Evolutionary conservation across 805 yeast species (phyloP).

Genomic region (Torulaspora quercuum): DNA sequence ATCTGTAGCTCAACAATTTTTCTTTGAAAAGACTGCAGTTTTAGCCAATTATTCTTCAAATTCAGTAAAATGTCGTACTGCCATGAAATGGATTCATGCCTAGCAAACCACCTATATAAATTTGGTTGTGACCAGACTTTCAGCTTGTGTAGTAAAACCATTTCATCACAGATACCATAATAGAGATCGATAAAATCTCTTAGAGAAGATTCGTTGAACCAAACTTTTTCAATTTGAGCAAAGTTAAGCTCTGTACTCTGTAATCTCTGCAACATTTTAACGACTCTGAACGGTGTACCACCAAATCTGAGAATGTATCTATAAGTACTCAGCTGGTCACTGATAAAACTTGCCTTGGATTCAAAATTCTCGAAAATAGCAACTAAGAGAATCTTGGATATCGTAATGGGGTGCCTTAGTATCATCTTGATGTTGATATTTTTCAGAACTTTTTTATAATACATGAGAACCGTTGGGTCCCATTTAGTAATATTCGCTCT

Average conservation of each 20-base stretch:
- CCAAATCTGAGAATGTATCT: constrained; percentile 72
- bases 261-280: constrained; percentile 39
- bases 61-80: constrained; percentile 59
- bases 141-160: constrained; percentile 52
- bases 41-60: constrained; percentile 48
- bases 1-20: constrained; percentile 53
- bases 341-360: constrained; percentile 39
- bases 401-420: constrained; percentile 20
- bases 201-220: constrained; percentile 46
- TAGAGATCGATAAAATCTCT: constrained; percentile 55
- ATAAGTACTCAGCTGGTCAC: constrained; percentile 50
- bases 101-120: constrained; percentile 39
- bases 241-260: constrained; percentile 20
- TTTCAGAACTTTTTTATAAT: constrained; percentile 27
- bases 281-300: constrained; percentile 57
- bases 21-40: constrained; percentile 42
- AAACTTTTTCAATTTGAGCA: constrained; percentile 26
- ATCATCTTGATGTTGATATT: constrained; percentile 14
- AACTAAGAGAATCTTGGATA: constrained; percentile 17
- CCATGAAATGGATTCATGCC: constrained; percentile 69
- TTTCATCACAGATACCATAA: constrained; percentile 64
- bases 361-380: constrained; percentile 21
- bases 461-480: constrained; percentile 28
- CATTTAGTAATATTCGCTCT: constrained; percentile 32
- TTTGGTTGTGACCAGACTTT: constrained; percentile 28